A percentile compares a stretch with the other conserved stretches of the same genome.
phyloP scores from a whole-genome alignment of 192 early-diverging fungal species.

The Spinellus fusiger region DNA sequence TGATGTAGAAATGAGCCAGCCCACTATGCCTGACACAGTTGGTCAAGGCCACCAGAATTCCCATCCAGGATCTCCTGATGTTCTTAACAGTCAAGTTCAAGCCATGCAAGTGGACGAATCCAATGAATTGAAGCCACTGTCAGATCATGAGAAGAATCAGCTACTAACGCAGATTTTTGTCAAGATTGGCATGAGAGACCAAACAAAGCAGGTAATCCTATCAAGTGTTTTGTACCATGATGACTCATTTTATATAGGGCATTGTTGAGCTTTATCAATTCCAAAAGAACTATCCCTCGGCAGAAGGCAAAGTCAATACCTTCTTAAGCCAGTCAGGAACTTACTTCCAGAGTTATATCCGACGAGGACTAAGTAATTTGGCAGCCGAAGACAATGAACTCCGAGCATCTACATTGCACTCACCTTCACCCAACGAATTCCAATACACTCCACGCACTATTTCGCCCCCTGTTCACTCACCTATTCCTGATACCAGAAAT shows the following conservation, averaged over 20 bases:
- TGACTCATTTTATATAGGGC: constrained; percentile 34
- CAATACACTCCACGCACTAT: background rate
- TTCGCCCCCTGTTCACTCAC: background rate
- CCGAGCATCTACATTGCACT: background rate
- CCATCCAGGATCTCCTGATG: background rate
- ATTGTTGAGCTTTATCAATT: constrained; percentile 73
- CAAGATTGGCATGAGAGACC: constrained; percentile 60
- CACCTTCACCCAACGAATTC: background rate
- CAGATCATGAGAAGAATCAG: constrained; percentile 60
- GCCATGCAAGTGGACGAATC: constrained; percentile 17
- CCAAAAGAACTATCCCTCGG: constrained; percentile 64
- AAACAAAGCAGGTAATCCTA: constrained; percentile 53
- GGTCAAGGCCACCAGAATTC: constrained; percentile 1
- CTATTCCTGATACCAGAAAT: background rate
- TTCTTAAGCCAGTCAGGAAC: constrained; percentile 55
- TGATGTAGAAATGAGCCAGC: background rate
- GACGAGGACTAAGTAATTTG: constrained; percentile 55
- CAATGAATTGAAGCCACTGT: background rate
- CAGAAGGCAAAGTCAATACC: constrained; percentile 53
- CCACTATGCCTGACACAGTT: background rate
- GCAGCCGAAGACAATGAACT: constrained; percentile 46
- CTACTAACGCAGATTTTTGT: constrained; percentile 63
- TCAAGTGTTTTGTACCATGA: background rate
- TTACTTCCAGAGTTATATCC: constrained; percentile 73
- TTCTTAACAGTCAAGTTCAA: constrained; percentile 3